Evolutionary conservation across 2,329 filamentous ascomycete species (phyloP), one percentile per base, ranked within the genome.

Genomic region (Dryadomyces quercus-mongolicae): DNA sequence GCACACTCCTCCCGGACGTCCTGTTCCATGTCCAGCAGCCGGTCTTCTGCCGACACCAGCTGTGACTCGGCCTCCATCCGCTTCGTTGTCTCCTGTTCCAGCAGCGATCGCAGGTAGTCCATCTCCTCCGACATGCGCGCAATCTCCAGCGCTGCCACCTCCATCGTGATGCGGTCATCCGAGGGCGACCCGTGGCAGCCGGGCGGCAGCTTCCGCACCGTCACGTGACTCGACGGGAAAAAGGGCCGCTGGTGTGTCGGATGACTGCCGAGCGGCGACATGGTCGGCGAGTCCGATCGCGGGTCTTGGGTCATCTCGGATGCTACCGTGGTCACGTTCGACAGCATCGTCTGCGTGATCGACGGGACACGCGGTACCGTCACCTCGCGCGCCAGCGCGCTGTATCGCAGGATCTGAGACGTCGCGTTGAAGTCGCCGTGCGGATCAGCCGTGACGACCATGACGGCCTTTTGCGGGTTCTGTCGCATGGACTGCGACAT

Each of bases 361-460:
- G 87, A 93, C 0, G 91, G 91, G 8, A 94, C 81, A 5, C 92
- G 85, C 6, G 91, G 90, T 1, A 96, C 88, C 0, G 92, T 94
- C 12, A 97, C 87, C 70, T 97, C 92, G 20, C 90, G 82, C 0
- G 93, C 93, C 5, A 98, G 77, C 0, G 93, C 92, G 21, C 88
- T 93, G 70, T 98, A 98, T 18, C 92, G 84, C 1, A 98, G 75
- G 57, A 98, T 97, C 65, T 97, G 93, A 5, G 88, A 94, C 0
- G 93, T 98, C 13, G 93, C 90, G 65, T 97, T 97, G 73, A 91
- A 96, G 68, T 98, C 93, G 42, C 93, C 92, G 13, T 87, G 71
- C 0, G 93, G 88, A 63, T 98, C 92, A 3, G 92, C 93, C 0
- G 92, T 95, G 16, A 97, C 92, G 55, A 98, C 86, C 91, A 98